phyloP scores from a whole-genome alignment of 2,329 filamentous ascomycete genomes.

The Chrysosporium keratinophilum region DNA sequence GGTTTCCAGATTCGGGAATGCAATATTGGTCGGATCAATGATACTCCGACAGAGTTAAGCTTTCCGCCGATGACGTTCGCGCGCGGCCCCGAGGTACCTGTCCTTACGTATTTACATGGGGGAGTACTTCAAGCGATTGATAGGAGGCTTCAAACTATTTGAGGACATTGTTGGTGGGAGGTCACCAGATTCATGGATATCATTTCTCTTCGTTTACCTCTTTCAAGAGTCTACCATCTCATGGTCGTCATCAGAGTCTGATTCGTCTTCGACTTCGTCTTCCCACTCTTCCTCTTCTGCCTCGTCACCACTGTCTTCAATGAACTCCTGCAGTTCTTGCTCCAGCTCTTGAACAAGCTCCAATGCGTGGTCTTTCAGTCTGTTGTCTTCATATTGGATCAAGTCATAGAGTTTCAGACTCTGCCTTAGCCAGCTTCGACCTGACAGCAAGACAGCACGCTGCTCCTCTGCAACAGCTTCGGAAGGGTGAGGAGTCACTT shows the following conservation, averaged over 20 bases:
- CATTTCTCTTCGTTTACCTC: background rate
- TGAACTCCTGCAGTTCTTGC: conserved; percentile 51
- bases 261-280: conserved; percentile 47
- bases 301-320: conserved; percentile 44
- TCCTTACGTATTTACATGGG: background rate
- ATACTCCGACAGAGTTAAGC: background rate
- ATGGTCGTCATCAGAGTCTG: conserved; percentile 35
- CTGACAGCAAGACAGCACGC: conserved; percentile 57
- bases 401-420: conserved; percentile 67
- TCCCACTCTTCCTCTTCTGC: conserved; percentile 44
- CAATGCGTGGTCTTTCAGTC: conserved; percentile 35
- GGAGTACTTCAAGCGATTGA: background rate
- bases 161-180: background rate
- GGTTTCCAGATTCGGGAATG: background rate
- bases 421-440: conserved; percentile 71
- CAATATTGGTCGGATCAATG: background rate
- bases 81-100: background rate
- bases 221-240: conserved; percentile 46
- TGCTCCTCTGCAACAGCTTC: conserved; percentile 43
- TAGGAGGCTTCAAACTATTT: background rate
- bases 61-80: background rate
- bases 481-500: conserved; percentile 20
- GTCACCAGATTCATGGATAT: background rate
- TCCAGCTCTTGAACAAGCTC: conserved; percentile 46
- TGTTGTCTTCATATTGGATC: conserved; percentile 60